Evolutionary conservation across 2,329 filamentous ascomycete species (phyloP).

Genomic region (Lasiodiplodia gonubiensis): DNA sequence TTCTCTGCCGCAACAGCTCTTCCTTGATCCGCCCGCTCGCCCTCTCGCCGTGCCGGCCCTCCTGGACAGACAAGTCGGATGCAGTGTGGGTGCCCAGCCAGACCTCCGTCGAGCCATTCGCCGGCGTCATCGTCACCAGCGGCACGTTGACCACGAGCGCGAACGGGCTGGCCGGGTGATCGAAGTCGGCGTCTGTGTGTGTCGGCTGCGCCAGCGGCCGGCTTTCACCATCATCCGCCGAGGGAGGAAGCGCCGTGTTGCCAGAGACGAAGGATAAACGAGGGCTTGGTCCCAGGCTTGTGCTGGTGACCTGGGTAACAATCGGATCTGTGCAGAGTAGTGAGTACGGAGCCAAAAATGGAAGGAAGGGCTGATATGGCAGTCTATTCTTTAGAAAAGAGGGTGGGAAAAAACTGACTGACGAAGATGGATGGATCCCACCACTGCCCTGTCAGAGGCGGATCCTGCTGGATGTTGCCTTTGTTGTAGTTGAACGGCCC

Average conservation of each 20-base stretch:
- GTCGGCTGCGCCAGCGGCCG: constrained; percentile 56
- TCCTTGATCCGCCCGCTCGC: constrained; percentile 59
- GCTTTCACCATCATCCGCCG: constrained; percentile 40
- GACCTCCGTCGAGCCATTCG: constrained; percentile 64
- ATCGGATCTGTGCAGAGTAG: constrained; percentile 53
- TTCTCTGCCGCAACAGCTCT: constrained; percentile 48
- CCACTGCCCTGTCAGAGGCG: constrained; percentile 56
- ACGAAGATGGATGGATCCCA: constrained; percentile 54
- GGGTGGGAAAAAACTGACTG: constrained; percentile 48
- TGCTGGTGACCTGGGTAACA: constrained; percentile 62
- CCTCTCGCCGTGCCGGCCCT: constrained; percentile 58
- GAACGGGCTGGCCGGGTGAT: constrained; percentile 61
- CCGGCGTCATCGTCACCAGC: constrained; percentile 56
- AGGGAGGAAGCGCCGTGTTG: constrained; percentile 62
- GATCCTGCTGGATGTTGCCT: constrained; percentile 67
- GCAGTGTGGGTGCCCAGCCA: constrained; percentile 62
- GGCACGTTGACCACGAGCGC: constrained; percentile 62
- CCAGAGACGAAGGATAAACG: constrained; percentile 65
- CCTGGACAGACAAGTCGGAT: constrained; percentile 48
- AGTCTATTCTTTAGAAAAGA: neutral
- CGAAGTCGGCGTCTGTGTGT: constrained; percentile 66
- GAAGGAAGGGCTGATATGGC: neutral
- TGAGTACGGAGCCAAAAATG: neutral
- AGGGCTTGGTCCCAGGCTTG: constrained; percentile 60
- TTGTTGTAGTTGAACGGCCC: constrained; percentile 68